phyloP scores from a whole-genome alignment of 306 rosid species.

The Dalbergia oliveri region DNA sequence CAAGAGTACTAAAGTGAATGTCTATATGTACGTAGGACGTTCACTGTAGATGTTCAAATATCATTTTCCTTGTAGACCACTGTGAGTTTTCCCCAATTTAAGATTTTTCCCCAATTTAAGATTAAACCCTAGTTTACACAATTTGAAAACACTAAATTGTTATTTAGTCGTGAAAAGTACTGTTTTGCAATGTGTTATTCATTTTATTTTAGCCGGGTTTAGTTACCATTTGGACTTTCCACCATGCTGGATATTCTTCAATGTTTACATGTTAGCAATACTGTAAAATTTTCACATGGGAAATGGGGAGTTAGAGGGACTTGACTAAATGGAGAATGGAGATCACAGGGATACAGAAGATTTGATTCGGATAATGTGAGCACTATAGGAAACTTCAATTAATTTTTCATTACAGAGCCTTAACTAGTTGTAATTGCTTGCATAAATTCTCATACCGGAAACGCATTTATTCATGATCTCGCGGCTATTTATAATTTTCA shows the following conservation, averaged over 20 bases:
- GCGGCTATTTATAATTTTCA: constrained; percentile 1
- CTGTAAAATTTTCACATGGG: constrained; percentile 17
- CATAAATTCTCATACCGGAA: neutral
- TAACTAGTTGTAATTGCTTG: constrained; percentile 33
- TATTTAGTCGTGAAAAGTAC: neutral
- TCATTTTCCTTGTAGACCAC: neutral
- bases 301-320: constrained; percentile 4
- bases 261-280: neutral
- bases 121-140: neutral
- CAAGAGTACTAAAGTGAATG: too few relatives aligned
- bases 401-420: constrained; percentile 23
- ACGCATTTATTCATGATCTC: constrained; percentile 11
- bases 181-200: neutral
- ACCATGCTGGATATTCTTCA: neutral
- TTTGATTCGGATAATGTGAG: constrained; percentile 28
- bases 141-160: neutral
- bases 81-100: neutral
- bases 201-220: neutral
- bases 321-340: neutral
- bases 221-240: neutral
- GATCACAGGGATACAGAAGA: constrained; percentile 6
- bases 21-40: too few relatives aligned
- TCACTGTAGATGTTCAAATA: too few relatives aligned
- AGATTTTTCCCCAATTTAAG: neutral
- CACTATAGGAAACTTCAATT: constrained; percentile 21